Base-by-base conservation (phyloP, 139 green algal species). In the Dunaliella primolecta region DNA sequence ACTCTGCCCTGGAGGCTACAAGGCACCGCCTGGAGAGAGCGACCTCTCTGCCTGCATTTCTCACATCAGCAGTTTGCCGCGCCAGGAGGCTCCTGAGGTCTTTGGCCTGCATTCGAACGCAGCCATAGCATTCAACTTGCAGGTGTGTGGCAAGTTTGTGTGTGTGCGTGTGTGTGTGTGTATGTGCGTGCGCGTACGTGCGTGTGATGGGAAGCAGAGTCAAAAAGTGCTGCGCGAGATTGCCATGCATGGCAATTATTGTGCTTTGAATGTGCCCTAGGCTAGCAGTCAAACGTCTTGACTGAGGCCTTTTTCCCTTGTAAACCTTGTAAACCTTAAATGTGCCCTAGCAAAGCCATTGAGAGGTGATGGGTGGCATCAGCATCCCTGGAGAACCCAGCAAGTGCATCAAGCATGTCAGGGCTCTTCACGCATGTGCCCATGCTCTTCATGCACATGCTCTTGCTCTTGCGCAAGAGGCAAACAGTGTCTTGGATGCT, bases 91-190 rank as follows among this genome's bases (percentile, higher is more conserved):
- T 33, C 95, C 95, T 3, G 89, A 93, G 75, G 90, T 97, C 31
- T 98, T 97, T 89, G 95, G 95, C 2, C 91, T 98, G 82, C 92
- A 97, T 81, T 57, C 91, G 36, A 98, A 97, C 82, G 94, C 95
- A 11, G 89, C 92, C 89, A 92, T 95, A 31, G 82, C 90, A 23
- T 93, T 94, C 82, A 88, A 95, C 87, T 81, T 92, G 55, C 89
- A 95, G 30, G 91, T 74, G 72, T 7, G 92, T 81, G 91, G 84
- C 35, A 82, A 36, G 2, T 89, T 78, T 30, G 38, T 93, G 1
- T 64, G 32, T 64, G 32, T 64, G 33, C 11, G 77, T 82, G 77
- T 82, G 77, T 82, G 32, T 64, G 34, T 82, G 94, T 30, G 81
- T 89, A 25, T 82, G 77, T n/a, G 30, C 7, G 77, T 55, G 33